phyloP scores from a whole-genome alignment of 2,329 filamentous ascomycete genomes.

The Diplodia intermedia region DNA sequence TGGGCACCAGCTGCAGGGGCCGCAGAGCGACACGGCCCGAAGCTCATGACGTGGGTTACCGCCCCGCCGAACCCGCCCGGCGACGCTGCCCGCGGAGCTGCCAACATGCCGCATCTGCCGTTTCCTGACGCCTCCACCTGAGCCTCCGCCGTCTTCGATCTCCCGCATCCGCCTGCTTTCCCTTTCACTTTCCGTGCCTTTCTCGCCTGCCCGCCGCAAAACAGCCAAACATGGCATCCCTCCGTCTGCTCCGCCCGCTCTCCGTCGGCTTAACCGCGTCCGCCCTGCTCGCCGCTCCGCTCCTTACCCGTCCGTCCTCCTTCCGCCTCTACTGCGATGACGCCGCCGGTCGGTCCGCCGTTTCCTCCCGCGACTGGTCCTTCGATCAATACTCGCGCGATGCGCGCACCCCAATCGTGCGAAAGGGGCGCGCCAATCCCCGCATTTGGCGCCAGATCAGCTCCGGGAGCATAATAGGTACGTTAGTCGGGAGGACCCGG shows the following conservation, averaged over 20 bases:
- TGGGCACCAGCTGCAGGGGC: conserved; percentile 23
- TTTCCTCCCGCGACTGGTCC: conserved; percentile 48
- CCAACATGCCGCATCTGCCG: background rate
- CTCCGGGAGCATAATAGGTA: conserved; percentile 56
- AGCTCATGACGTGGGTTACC: conserved; percentile 19
- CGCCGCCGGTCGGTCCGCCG: conserved; percentile 38
- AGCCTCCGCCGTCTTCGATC: background rate
- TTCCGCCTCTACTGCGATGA: conserved; percentile 41
- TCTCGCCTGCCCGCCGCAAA: background rate
- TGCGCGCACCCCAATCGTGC: conserved; percentile 49
- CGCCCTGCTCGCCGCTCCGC: conserved; percentile 43
- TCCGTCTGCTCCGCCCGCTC: conserved; percentile 49
- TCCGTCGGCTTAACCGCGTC: conserved; percentile 45
- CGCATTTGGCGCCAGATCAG: conserved; percentile 54
- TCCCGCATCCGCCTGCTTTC: background rate
- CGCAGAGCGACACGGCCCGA: conserved; percentile 13
- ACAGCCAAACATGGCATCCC: conserved; percentile 46
- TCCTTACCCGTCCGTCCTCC: conserved; percentile 42
- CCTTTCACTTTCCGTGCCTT: background rate
- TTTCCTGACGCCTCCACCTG: background rate
- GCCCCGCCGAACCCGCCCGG: background rate
- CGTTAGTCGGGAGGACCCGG: conserved; percentile 21
- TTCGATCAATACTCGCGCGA: conserved; percentile 49
- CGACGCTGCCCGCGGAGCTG: background rate
- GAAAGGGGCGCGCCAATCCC: conserved; percentile 51